Percentiles rank a stretch among this genome's conserved stretches.
Conservation (phyloP, 495 filamentous ascomycete genomes). For the Penicillium salamii region DNA sequence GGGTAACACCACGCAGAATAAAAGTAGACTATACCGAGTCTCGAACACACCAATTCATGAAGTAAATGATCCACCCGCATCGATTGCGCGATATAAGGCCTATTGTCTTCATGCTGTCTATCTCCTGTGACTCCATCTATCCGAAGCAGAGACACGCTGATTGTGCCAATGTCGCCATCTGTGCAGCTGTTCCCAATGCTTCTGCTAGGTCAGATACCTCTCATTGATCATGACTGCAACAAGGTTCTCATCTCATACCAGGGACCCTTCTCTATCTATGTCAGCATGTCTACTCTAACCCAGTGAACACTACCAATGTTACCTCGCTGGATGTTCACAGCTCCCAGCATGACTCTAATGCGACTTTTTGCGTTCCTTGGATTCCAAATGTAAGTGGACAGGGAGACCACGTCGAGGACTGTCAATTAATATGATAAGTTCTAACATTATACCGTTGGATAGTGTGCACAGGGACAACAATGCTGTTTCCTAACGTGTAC, state of each 20-base stretch:
- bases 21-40: background rate
- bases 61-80: background rate
- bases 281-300: conserved; percentile 8
- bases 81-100: conserved; percentile 4
- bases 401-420: too few relatives aligned
- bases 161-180: background rate
- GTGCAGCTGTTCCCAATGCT: background rate
- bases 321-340: conserved; percentile 4
- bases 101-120: background rate
- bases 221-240: background rate
- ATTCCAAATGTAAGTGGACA: conserved; percentile 10
- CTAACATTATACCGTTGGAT: background rate
- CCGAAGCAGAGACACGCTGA: background rate
- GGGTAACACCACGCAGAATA: background rate
- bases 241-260: background rate
- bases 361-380: conserved; percentile 14
- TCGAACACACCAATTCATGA: background rate
- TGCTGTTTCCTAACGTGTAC: conserved; percentile 22
- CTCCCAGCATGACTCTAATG: background rate
- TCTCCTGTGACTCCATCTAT: background rate
- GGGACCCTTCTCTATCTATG: background rate
- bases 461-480: conserved; percentile 13
- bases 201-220: conserved; percentile 2
- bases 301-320: background rate
- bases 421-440: background rate